These are phyloP conservation scores for Entophlyctis luteolus DNA, from an alignment of 192 early-diverging fungal species.

Conservation along the genomic window DNA sequence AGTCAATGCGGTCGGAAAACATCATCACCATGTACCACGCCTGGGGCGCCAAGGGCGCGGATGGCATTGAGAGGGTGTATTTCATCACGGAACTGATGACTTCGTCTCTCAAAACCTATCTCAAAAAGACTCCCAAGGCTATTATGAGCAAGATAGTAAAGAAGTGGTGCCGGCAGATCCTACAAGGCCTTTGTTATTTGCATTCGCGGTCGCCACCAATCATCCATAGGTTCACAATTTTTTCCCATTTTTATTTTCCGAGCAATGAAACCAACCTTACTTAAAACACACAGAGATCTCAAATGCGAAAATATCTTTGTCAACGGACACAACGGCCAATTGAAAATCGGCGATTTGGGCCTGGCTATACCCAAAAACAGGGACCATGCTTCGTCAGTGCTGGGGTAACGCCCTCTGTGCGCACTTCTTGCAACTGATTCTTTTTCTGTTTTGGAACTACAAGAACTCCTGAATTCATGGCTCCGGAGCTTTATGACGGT, in stretches of 20 bases:
- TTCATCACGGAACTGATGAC: constrained; percentile 93
- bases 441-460: constrained; percentile 6
- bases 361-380: constrained; percentile 61
- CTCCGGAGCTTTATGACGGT: constrained; percentile 83
- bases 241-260: background rate
- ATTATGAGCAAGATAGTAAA: constrained; percentile 65
- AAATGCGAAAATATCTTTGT: constrained; percentile 80
- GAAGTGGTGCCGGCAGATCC: constrained; percentile 76
- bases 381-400: constrained; percentile 68
- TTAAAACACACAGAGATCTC: constrained; percentile 35
- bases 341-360: constrained; percentile 85
- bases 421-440: background rate
- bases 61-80: constrained; percentile 63
- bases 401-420: constrained; percentile 38
- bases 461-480: constrained; percentile 83
- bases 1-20: constrained; percentile 72
- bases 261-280: background rate
- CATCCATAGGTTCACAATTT: constrained; percentile 60
- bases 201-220: constrained; percentile 76
- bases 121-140: constrained; percentile 62
- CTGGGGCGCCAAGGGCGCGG: constrained; percentile 32
- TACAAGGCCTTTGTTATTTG: constrained; percentile 74
- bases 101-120: constrained; percentile 73
- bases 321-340: constrained; percentile 82
- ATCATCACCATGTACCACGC: constrained; percentile 49